Evolutionary conservation across 192 early-diverging fungal genomes (phyloP), one percentile per base, ranked within the genome.

Genomic region (Umbelopsis isabellina): DNA sequence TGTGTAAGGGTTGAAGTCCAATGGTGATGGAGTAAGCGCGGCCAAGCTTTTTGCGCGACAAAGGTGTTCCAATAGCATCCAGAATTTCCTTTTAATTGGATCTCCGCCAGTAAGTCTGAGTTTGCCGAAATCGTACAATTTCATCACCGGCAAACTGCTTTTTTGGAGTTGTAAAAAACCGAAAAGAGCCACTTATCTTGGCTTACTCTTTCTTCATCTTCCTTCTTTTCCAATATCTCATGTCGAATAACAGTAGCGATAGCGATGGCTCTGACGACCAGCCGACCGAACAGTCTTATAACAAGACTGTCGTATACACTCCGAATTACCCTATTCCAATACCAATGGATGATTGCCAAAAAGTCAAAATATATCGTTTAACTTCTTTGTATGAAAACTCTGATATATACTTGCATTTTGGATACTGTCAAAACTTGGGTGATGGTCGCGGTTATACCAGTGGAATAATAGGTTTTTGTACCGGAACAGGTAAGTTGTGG

Each of bases 401-500:
- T 25, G 55, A 61, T 35, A 61, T 61, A 8, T 61, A 61, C 16
- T 35, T 61, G 25, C 55, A 61, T 18, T 61, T 61, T 18, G 55
- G 55, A 0, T 61, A 61, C 30, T 61, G 55, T 13, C 27, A 61
- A 35, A 30, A 61, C 55, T 25, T 61, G 3, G 55, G 18, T 18
- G 55, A 61, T n/a, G 55, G 55, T 2, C 55, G 55, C 18, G 55
- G 55, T 12, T 61, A 35, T 35, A 61, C 55, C 2, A 61, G 55
- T 61, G 55, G 55, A 35, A 61, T 61, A 33, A 61, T 61, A 37
- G 55, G 55, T 18, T 61, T 61, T 12, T 61, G 55, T 61, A 61
- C 55, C 4, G 55, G 15, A 15, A 61, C 55, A 61, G 55, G 55
- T 61, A 49, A 49, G 4, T 30, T 30, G 3, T 30, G 27, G 27